Base-by-base conservation (phyloP, 768 basidiomycete species). In the Podaxis carcinomalis region DNA sequence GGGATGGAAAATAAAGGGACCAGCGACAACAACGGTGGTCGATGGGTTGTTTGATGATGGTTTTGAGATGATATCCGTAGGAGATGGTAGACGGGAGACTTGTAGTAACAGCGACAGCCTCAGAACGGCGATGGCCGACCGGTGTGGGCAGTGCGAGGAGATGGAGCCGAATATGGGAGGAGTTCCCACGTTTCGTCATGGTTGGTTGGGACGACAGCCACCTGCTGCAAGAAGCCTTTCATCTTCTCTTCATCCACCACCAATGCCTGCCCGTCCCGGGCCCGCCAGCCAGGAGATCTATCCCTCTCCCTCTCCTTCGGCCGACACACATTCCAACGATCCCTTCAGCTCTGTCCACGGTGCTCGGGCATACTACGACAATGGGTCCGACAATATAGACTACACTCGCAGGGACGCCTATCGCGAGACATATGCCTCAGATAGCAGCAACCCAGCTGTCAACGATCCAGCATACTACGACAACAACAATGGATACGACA, bases 311-410 rank as follows among this genome's bases (percentile, higher is more conserved):
- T 84, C 86, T 28, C 81, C 86, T 42, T 81, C 83, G 25, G 68
- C 77, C n/a, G 81, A 82, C 39, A 78, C 84, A 64, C 86, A 89
- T 68, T 82, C 82, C 28, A 76, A 78, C 66, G 89, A 91, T 74
- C 89, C 88, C 62, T 91, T 89, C 74, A 78, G 75, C 75, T 64
- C 73, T 69, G 62, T 74, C 66, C 68, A 74, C 68, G 65, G 73
- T 69, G 65, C 70, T 69, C 64, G 81, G 27, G 44, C 36, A 47
- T 88, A 85, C 74, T 89, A 85, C 75, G 90, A 92, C 79, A 85
- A 85, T 69, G 89, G 91, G 67, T 87, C 86, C 37, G 89, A 90
- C 71, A 77, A 86, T 64, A 77, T 81, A 64, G 89, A 90, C 66
- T 83, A 77, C 64, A 79, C 80, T 42, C 83, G 82, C 62, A 81